A percentile compares a stretch with the other conserved stretches of the same genome.
phyloP scores from a whole-genome alignment of 2,329 filamentous ascomycete species.

The Pezicula rhizophila region DNA sequence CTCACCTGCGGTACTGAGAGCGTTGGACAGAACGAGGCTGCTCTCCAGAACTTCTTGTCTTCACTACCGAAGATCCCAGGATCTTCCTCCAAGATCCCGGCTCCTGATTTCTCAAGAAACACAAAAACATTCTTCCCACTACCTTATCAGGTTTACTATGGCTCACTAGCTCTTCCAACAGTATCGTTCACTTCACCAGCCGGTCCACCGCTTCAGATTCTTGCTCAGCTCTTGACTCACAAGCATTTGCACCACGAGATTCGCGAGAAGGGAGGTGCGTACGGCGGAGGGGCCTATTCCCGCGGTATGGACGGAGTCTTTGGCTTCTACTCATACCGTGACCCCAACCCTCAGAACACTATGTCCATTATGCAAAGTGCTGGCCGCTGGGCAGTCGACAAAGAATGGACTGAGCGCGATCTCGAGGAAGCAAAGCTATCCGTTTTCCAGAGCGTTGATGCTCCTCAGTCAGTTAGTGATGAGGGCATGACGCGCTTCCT shows the following conservation, averaged over 20 bases:
- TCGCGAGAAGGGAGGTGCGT: slow-evolving; percentile 93
- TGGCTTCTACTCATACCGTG: slow-evolving; percentile 93
- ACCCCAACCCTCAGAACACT: slow-evolving; percentile 89
- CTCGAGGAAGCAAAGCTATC: slow-evolving; percentile 94
- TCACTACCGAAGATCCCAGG: slow-evolving; percentile 43
- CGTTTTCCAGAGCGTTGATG: slow-evolving; percentile 88
- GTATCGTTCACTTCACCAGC: slow-evolving; percentile 73
- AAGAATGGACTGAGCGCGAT: slow-evolving; percentile 75
- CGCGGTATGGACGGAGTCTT: slow-evolving; percentile 78
- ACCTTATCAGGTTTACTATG: slow-evolving; percentile 96
- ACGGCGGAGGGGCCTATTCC: slow-evolving; percentile 85
- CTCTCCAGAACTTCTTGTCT: slow-evolving; percentile 65
- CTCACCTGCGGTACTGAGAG: slow-evolving; percentile 80
- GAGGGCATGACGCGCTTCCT: slow-evolving; percentile 86
- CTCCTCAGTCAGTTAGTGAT: slow-evolving; percentile 76
- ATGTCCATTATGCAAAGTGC: slow-evolving; percentile 78
- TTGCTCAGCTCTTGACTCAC: slow-evolving; percentile 88
- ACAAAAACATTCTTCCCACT: slow-evolving; percentile 85
- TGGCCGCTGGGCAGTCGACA: slow-evolving; percentile 76
- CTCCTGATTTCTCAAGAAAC: slow-evolving; percentile 35
- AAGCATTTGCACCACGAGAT: slow-evolving; percentile 97
- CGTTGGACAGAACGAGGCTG: slow-evolving; percentile 60
- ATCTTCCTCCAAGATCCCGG: slow-evolving; percentile 32
- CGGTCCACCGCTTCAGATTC: slow-evolving; percentile 76
- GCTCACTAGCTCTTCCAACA: slow-evolving; percentile 74